Conservation (phyloP, 306 rosid species). For the Prinsepia uniflora region DNA sequence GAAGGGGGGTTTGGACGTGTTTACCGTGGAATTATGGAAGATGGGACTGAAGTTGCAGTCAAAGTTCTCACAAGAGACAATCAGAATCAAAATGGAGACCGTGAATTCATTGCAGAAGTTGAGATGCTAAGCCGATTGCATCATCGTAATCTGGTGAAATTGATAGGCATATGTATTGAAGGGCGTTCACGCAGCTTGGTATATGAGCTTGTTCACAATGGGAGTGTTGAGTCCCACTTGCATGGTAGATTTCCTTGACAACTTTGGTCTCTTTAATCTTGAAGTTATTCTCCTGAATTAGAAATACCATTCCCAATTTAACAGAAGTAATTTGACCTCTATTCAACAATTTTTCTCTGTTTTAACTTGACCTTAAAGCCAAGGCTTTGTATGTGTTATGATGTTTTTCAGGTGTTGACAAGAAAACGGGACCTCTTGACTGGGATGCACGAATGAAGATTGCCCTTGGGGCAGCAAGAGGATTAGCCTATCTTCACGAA, state of each 20-base stretch:
- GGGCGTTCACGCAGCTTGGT: conserved; percentile 79
- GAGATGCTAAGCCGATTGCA: conserved; percentile 92
- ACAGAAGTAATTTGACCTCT: background rate
- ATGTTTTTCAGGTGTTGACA: conserved; percentile 63
- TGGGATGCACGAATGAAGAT: conserved; percentile 93
- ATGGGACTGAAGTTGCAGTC: conserved; percentile 86
- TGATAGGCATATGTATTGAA: conserved; percentile 87
- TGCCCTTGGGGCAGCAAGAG: conserved; percentile 98
- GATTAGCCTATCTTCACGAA: conserved; percentile 95
- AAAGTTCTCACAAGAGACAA: conserved; percentile 67
- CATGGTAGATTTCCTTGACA: conserved; percentile 54
- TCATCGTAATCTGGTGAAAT: conserved; percentile 97
- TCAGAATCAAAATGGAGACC: conserved; percentile 63
- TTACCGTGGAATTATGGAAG: conserved; percentile 70
- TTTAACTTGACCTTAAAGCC: background rate
- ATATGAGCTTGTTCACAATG: conserved; percentile 84
- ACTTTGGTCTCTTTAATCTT: conserved; percentile 13
- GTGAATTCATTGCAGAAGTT: conserved; percentile 81
- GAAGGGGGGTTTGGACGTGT: conserved; percentile 99
- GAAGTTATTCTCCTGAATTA: conserved; percentile 4
- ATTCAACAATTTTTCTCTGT: background rate
- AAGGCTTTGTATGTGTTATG: background rate
- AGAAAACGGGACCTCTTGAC: conserved; percentile 61
- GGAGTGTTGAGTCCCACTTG: conserved; percentile 97
- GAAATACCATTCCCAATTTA: background rate